Percentiles rank a stretch among this genome's conserved stretches.
These are phyloP conservation scores for Claviceps humidiphila DNA, from an alignment of 2,329 filamentous ascomycete genomes.

Conservation along the genomic window DNA sequence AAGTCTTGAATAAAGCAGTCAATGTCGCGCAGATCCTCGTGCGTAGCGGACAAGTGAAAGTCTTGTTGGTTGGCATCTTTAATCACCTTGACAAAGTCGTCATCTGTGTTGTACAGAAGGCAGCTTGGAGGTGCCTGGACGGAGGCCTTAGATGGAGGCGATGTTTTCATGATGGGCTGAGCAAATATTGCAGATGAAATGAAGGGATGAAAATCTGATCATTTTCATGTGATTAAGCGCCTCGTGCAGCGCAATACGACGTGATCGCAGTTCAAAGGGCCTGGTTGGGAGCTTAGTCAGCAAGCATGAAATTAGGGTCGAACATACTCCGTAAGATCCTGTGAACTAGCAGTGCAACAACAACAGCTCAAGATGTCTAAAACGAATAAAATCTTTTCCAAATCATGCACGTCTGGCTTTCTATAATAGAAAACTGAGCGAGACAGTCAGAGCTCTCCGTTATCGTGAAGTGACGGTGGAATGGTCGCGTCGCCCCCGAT, in stretches of 20 bases:
- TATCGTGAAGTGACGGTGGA: too few species aligned
- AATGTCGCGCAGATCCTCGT: constrained; percentile 27
- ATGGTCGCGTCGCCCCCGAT: too few species aligned
- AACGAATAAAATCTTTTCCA: too few species aligned
- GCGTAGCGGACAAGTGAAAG: not conserved
- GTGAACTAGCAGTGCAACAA: too few species aligned
- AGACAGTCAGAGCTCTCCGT: too few species aligned
- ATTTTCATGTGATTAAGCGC: too few species aligned
- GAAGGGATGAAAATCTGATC: not conserved
- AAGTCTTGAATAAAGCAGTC: constrained; percentile 8
- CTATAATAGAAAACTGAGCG: too few species aligned
- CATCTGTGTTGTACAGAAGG: not conserved
- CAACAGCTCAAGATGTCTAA: too few species aligned
- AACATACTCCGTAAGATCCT: too few species aligned
- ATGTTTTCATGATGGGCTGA: not conserved
- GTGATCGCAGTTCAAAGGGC: too few species aligned
- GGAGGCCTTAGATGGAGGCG: not conserved
- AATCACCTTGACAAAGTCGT: not conserved
- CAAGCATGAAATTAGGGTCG: not conserved
- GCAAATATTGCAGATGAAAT: not conserved
- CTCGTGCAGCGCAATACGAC: not conserved
- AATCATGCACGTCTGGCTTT: too few species aligned
- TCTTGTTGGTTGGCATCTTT: not conserved
- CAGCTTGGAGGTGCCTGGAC: not conserved
- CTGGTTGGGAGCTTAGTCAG: not conserved